A percentile compares a stretch with the other conserved stretches of the same genome.
These are phyloP conservation scores for Ophiostoma tasmaniense DNA, from an alignment of 2,329 filamentous ascomycete genomes.

Conservation along the genomic window DNA sequence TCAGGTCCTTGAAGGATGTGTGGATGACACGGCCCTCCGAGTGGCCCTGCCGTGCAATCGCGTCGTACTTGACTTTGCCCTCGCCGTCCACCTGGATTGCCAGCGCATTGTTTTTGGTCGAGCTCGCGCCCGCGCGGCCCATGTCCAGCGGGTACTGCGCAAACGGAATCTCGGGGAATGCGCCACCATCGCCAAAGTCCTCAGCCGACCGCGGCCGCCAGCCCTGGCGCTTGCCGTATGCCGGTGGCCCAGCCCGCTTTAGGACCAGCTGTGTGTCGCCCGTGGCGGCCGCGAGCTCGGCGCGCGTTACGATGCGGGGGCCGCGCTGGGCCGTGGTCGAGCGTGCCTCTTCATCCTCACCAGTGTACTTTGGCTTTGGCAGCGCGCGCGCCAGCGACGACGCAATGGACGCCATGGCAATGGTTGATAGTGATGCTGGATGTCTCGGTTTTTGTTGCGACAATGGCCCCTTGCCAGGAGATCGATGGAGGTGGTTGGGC, in stretches of 20 bases:
- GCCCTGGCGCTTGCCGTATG: conserved; percentile 77
- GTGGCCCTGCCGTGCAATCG: conserved; percentile 85
- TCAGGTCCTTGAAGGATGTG: conserved; percentile 92
- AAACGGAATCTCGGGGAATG: conserved; percentile 43
- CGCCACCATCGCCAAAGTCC: conserved; percentile 92
- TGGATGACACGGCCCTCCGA: conserved; percentile 77
- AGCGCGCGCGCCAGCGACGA: conserved; percentile 69
- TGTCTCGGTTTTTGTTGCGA: not conserved
- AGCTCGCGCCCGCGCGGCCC: conserved; percentile 62
- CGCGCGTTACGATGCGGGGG: conserved; percentile 63
- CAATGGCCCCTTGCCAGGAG: not conserved
- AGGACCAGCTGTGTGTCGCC: conserved; percentile 77
- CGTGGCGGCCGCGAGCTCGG: conserved; percentile 37
- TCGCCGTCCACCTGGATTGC: conserved; percentile 86
- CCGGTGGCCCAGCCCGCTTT: conserved; percentile 56
- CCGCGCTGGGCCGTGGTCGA: conserved; percentile 65
- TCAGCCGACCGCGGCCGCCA: conserved; percentile 85
- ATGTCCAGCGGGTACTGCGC: conserved; percentile 95
- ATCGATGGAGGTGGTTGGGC: not conserved
- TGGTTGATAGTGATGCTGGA: not conserved
- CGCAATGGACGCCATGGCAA: conserved; percentile 56
- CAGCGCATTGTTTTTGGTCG: conserved; percentile 71
- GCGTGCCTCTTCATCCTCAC: conserved; percentile 76
- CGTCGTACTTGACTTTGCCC: conserved; percentile 93
- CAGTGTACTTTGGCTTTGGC: conserved; percentile 84